Conservation (phyloP, 1,284 basidiomycete species). For the Ustilago loliicola region DNA sequence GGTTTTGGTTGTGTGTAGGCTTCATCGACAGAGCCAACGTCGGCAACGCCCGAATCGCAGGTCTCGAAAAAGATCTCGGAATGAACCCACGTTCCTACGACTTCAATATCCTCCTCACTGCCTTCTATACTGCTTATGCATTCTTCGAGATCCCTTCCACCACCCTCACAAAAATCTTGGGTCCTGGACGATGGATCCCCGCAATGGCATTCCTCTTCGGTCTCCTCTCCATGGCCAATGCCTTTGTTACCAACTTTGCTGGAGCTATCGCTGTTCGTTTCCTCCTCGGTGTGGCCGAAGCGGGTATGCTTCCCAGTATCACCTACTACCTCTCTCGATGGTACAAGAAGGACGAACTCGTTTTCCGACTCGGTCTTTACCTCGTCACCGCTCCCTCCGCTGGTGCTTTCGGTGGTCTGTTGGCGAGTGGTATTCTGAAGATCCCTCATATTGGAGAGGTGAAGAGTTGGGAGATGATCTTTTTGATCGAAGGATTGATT, state of each 20-base stretch:
- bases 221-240: slow-evolving; percentile 48
- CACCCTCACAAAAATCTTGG: slow-evolving; percentile 74
- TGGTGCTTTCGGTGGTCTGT: slow-evolving; percentile 68
- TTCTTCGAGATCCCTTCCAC: slow-evolving; percentile 76
- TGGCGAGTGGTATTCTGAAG: slow-evolving; percentile 55
- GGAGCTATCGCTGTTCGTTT: slow-evolving; percentile 69
- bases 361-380: slow-evolving; percentile 68
- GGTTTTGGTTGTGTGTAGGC: neutral
- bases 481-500: slow-evolving; percentile 71
- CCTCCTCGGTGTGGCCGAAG: slow-evolving; percentile 69
- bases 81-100: slow-evolving; percentile 54
- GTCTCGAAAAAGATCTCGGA: slow-evolving; percentile 55
- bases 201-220: slow-evolving; percentile 58
- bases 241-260: slow-evolving; percentile 69
- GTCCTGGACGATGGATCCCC: slow-evolving; percentile 71
- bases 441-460: slow-evolving; percentile 46
- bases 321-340: slow-evolving; percentile 68
- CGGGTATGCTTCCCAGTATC: slow-evolving; percentile 67
- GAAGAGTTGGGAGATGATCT: slow-evolving; percentile 69
- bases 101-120: slow-evolving; percentile 63
- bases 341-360: slow-evolving; percentile 69
- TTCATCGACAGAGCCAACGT: slow-evolving; percentile 54
- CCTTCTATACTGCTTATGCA: slow-evolving; percentile 54
- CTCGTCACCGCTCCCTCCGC: slow-evolving; percentile 55
- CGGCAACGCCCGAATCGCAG: slow-evolving; percentile 63